Conservation (phyloP, 73 alveolate species). For the Symbiodinium pilosum region DNA sequence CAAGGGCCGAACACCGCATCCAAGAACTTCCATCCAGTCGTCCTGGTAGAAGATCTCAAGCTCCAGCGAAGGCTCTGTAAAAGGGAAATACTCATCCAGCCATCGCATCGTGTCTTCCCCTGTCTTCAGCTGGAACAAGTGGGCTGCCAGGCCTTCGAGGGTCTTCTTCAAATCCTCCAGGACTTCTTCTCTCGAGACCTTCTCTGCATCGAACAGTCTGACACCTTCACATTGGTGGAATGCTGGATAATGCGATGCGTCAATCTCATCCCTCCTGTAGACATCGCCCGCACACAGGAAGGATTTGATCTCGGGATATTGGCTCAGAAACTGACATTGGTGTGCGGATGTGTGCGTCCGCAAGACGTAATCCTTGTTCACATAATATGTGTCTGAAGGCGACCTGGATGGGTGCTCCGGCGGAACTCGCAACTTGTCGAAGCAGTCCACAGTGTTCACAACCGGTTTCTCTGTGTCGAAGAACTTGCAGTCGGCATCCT, state of each 20-base stretch:
- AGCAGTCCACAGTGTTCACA: conserved; percentile 97
- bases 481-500: conserved; percentile 89
- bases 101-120: conserved; percentile 96
- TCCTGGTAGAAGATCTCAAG: conserved; percentile 98
- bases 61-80: conserved; percentile 99
- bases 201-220: conserved; percentile 61
- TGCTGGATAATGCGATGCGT: conserved; percentile 98
- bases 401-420: conserved; percentile 97
- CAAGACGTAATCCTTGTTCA: conserved; percentile 95
- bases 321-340: conserved; percentile 96
- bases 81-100: conserved; percentile 98
- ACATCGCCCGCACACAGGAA: conserved; percentile 96
- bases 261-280: conserved; percentile 98
- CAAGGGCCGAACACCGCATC: conserved; percentile 97
- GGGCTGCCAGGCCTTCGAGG: conserved; percentile 82
- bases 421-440: conserved; percentile 98
- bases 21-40: conserved; percentile 98
- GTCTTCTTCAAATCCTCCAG: conserved; percentile 84
- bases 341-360: conserved; percentile 98
- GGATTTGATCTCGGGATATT: conserved; percentile 94
- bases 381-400: conserved; percentile 97
- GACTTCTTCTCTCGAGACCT: conserved; percentile 87
- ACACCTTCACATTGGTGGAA: conserved; percentile 98
- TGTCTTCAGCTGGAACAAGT: conserved; percentile 65
- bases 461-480: conserved; percentile 96